Conservation (phyloP, 23 red algal species). For the Pyropia haitanensis region DNA sequence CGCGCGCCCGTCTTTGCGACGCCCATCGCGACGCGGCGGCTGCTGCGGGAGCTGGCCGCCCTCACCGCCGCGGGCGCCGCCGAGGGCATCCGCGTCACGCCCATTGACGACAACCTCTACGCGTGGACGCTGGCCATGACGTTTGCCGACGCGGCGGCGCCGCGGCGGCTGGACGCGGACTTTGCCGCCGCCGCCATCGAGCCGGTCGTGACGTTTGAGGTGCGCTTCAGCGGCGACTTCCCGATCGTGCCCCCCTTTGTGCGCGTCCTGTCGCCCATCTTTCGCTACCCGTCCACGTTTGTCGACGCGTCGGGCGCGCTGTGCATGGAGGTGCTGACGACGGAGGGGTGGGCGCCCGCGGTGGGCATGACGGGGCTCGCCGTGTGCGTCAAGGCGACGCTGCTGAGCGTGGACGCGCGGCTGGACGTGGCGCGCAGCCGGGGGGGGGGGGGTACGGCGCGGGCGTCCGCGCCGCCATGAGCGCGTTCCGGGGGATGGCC, state of each 20-base stretch:
- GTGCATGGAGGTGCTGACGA: conserved; percentile 59
- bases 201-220: conserved; percentile 30
- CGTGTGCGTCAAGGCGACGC: too few species aligned
- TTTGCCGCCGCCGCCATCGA: conserved; percentile 5
- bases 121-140: conserved; percentile 37
- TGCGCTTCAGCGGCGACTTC: conserved; percentile 34
- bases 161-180: conserved; percentile 17
- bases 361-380: conserved; percentile 11
- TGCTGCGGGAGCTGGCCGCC: too few species aligned
- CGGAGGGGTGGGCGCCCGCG: conserved; percentile 52
- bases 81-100: conserved; percentile 32
- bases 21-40: too few species aligned
- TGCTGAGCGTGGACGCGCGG: too few species aligned
- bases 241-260: conserved; percentile 38
- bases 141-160: conserved; percentile 19
- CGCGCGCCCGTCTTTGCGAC: too few species aligned
- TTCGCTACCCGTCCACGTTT: conserved; percentile 13
- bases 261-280: conserved; percentile 38
- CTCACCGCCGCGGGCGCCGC: too few species aligned
- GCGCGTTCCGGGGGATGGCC: too few species aligned
- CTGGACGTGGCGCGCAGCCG: too few species aligned
- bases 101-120: conserved; percentile 51
- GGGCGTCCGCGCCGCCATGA: too few species aligned
- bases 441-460: too few species aligned
- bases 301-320: conserved; percentile 34